Evolutionary conservation across 805 yeast genomes (phyloP).

Genomic region (Wickerhamomyces kurtzmanii): DNA sequence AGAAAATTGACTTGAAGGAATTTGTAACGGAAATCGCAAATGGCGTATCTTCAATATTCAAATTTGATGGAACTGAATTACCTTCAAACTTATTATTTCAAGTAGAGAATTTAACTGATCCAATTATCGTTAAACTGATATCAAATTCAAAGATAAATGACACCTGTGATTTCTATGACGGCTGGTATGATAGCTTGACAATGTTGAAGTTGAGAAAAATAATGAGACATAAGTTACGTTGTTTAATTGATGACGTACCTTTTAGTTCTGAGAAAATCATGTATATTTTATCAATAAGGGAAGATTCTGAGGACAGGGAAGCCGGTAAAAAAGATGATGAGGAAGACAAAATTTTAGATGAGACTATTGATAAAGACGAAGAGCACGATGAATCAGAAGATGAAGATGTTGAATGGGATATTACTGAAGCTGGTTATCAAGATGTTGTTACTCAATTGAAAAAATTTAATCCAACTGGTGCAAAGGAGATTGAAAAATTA

Average conservation of each 20-base stretch:
- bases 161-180: slow-evolving; percentile 51
- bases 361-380: slow-evolving; percentile 11
- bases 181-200: slow-evolving; percentile 67
- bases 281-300: slow-evolving; percentile 25
- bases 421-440: slow-evolving; percentile 12
- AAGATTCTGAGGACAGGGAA: slow-evolving; percentile 14
- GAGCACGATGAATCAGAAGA: slow-evolving; percentile 17
- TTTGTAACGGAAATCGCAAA: slow-evolving; percentile 22
- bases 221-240: slow-evolving; percentile 61
- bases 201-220: slow-evolving; percentile 59
- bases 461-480: slow-evolving; percentile 14
- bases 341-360: slow-evolving; percentile 18
- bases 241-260: slow-evolving; percentile 38
- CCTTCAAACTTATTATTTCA: slow-evolving; percentile 71
- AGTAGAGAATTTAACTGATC: slow-evolving; percentile 68
- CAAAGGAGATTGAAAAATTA: slow-evolving; percentile 9
- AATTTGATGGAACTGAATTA: slow-evolving; percentile 62
- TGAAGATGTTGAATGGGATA: slow-evolving; percentile 18
- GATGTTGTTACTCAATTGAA: slow-evolving; percentile 12
- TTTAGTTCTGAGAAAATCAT: slow-evolving; percentile 29
- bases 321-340: slow-evolving; percentile 13
- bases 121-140: slow-evolving; percentile 40
- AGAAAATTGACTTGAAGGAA: slow-evolving; percentile 18
- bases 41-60: slow-evolving; percentile 34
- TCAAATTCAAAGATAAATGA: slow-evolving; percentile 25